Percentiles rank a stretch among this genome's conserved stretches.
These are phyloP conservation scores for Krasilnikovozyma curviuscula DNA, from an alignment of 768 basidiomycete genomes.

Conservation along the genomic window DNA sequence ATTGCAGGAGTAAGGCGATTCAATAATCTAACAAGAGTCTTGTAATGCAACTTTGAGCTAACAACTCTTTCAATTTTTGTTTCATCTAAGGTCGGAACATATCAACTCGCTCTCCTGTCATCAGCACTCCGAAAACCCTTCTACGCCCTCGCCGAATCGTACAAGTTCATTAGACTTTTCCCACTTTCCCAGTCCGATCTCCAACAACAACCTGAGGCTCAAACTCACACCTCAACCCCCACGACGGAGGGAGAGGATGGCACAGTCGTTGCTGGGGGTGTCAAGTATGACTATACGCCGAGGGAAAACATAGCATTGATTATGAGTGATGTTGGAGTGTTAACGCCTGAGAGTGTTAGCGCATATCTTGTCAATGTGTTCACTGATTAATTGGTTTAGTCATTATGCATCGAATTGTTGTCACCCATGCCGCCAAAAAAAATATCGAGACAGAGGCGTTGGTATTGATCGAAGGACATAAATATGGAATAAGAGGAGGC, in stretches of 20 bases:
- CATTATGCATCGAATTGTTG: no score
- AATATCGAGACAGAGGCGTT: no score
- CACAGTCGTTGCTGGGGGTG: conserved; percentile 60
- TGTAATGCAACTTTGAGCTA: neutral
- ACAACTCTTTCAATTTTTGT: conserved; percentile 9
- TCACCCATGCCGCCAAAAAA: no score
- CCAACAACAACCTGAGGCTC: conserved; percentile 17
- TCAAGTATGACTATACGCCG: conserved; percentile 83
- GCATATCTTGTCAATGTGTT: neutral
- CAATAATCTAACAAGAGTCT: neutral
- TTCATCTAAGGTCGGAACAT: conserved; percentile 53
- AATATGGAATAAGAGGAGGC: no score
- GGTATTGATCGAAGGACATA: no score
- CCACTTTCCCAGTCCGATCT: conserved; percentile 34
- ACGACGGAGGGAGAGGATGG: conserved; percentile 36
- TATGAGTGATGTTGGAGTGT: conserved; percentile 80
- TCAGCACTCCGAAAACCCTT: conserved; percentile 88
- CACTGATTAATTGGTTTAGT: no score
- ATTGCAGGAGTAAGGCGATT: conserved; percentile 33
- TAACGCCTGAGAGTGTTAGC: conserved; percentile 23
- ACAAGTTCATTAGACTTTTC: conserved; percentile 93
- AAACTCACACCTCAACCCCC: neutral
- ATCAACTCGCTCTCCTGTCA: conserved; percentile 90
- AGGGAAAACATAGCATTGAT: conserved; percentile 87
- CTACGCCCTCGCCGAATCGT: conserved; percentile 67